Evolutionary conservation across 1,139 yeast genomes (phyloP).

Genomic region (Zygosaccharomyces sapae): DNA sequence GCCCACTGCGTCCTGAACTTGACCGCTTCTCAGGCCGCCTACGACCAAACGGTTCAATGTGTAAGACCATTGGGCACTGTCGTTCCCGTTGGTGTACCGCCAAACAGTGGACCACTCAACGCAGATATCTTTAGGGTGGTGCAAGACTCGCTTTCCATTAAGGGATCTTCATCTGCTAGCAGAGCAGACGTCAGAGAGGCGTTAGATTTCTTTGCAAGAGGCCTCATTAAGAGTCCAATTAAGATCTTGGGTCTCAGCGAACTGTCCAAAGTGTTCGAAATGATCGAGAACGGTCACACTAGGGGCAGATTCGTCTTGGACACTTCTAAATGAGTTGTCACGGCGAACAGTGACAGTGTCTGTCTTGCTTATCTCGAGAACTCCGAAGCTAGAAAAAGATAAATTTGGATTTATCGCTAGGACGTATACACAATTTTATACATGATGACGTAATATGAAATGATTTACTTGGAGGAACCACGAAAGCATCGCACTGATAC

Average conservation of each 20-base stretch:
- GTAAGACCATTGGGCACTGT: constrained; percentile 68
- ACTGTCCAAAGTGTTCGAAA: constrained; percentile 56
- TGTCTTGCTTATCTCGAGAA: neutral
- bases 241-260: constrained; percentile 65
- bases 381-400: too few relatives aligned
- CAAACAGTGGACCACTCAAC: constrained; percentile 55
- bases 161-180: constrained; percentile 76
- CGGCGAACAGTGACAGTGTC: neutral
- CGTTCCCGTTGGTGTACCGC: constrained; percentile 72
- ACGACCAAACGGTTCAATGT: constrained; percentile 57
- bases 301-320: constrained; percentile 76
- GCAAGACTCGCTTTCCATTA: constrained; percentile 57
- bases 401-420: too few relatives aligned
- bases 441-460: too few relatives aligned
- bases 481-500: too few relatives aligned
- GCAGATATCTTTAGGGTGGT: constrained; percentile 65
- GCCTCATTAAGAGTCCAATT: constrained; percentile 65
- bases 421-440: too few relatives aligned
- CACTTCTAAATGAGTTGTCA: constrained; percentile 33
- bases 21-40: constrained; percentile 65
- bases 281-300: constrained; percentile 68
- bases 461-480: too few relatives aligned
- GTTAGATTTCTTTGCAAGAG: constrained; percentile 66
- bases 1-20: constrained; percentile 73
- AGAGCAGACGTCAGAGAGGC: constrained; percentile 78